Conservation (phyloP, 768 basidiomycete genomes). For the Tricholoma hemisulphureum region DNA sequence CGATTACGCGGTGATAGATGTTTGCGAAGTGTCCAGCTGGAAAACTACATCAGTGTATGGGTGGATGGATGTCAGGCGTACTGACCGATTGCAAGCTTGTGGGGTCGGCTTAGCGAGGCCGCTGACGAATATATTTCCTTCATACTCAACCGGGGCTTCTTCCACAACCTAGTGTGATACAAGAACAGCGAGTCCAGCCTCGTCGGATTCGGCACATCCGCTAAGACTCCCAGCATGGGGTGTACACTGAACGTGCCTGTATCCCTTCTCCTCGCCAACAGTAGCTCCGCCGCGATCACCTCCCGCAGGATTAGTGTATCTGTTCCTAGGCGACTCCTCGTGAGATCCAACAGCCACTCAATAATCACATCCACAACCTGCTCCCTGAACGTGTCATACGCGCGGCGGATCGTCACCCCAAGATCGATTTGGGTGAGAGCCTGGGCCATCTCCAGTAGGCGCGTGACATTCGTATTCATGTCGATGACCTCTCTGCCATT, state of each 20-base stretch:
- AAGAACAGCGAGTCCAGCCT: conserved; percentile 68
- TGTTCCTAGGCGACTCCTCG: conserved; percentile 64
- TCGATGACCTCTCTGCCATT: conserved; percentile 81
- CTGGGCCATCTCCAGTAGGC: conserved; percentile 75
- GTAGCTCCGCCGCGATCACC: conserved; percentile 66
- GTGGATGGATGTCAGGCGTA: conserved; percentile 6
- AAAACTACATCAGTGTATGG: neutral
- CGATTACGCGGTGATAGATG: conserved; percentile 83
- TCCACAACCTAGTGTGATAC: conserved; percentile 85
- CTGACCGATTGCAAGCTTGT: conserved; percentile 79
- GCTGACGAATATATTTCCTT: conserved; percentile 82
- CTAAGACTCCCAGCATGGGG: conserved; percentile 34
- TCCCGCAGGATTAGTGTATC: conserved; percentile 71
- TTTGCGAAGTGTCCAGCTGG: conserved; percentile 80
- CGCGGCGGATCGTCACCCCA: conserved; percentile 83
- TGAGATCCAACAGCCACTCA: conserved; percentile 81
- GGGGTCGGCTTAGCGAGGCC: conserved; percentile 65
- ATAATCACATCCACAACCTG: conserved; percentile 81
- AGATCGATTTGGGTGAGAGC: conserved; percentile 85
- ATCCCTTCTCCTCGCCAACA: conserved; percentile 59
- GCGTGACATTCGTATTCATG: conserved; percentile 53
- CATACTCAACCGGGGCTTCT: conserved; percentile 72
- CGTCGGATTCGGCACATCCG: conserved; percentile 45
- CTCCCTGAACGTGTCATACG: conserved; percentile 87
- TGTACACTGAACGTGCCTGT: conserved; percentile 41